A percentile compares a stretch with the other conserved stretches of the same genome.
phyloP scores from a whole-genome alignment of 2,329 filamentous ascomycete species.

The Pyricularia sp. region DNA sequence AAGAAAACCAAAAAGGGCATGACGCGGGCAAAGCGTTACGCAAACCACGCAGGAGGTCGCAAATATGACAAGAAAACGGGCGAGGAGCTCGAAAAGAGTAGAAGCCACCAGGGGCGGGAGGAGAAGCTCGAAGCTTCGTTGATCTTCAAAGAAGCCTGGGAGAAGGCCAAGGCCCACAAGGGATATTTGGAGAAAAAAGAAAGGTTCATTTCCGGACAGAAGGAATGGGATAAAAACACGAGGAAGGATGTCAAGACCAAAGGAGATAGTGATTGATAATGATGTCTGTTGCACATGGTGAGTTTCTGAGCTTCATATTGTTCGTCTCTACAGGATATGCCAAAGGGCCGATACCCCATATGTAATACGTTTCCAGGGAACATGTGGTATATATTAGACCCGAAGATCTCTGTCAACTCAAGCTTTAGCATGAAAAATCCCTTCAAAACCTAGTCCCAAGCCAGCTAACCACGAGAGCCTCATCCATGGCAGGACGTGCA shows the following conservation, averaged over 20 bases:
- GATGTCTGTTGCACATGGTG: neutral
- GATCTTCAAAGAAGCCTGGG: constrained; percentile 40
- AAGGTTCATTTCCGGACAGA: constrained; percentile 30
- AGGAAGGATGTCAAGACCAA: neutral
- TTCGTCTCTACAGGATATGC: too few relatives aligned
- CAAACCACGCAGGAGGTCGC: constrained; percentile 43
- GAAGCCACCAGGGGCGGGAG: constrained; percentile 30
- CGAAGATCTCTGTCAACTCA: too few relatives aligned
- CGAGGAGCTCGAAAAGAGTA: constrained; percentile 31
- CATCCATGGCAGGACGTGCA: neutral
- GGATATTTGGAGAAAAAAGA: constrained; percentile 34
- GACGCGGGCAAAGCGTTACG: constrained; percentile 51
- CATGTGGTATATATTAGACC: too few relatives aligned
- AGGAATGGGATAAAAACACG: neutral
- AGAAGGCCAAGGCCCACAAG: constrained; percentile 31
- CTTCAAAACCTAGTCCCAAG: too few relatives aligned
- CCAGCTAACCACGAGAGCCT: too few relatives aligned
- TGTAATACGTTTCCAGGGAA: too few relatives aligned
- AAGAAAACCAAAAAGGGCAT: constrained; percentile 29
- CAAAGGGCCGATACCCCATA: too few relatives aligned
- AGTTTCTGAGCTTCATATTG: neutral
- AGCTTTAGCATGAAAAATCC: too few relatives aligned
- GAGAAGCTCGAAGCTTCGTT: constrained; percentile 40
- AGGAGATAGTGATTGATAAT: neutral
- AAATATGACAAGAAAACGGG: constrained; percentile 37